Evolutionary conservation across 192 early-diverging fungal genomes (phyloP), one percentile per base, ranked within the genome.

Genomic region (Lunasporangiospora selenospora): DNA sequence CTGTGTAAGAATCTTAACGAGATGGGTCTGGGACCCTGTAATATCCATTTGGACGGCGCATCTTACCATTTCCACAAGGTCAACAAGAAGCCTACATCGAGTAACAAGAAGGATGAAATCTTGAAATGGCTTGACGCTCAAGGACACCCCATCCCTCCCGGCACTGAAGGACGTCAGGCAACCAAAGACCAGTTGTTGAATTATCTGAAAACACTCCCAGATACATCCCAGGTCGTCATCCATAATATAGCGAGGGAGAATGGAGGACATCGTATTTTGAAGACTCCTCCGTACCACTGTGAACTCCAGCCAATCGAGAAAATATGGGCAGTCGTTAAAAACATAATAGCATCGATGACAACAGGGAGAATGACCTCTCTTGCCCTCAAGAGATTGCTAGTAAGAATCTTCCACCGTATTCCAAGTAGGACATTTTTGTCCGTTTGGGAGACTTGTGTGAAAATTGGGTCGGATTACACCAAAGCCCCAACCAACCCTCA

Each of bases 231-330:
- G n/a, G 31, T 34, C 32, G 18, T 40, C 3, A 55, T 55, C 19
- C 29, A 42, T 27, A 21, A 6, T 11, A 57, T 57, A 23, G 54
- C 54, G 21, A 31, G 19, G n/a, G 6, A 48, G 34, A 29, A 48
- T 47, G 57, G 57, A 6, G 34, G 10, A 26, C 57, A 58, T 19
- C 10, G 16, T 11, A 48, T 48, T 7, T 24, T 23, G 16, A 46
- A 48, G 57, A 58, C 57, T 6, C 45, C 57, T n/a, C 45, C 45
- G 0, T 58, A 39, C 15, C 57, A 50, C 32, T 50, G 58, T 31
- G 58, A 61, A 42, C 38, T 50, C 0, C 58, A 42, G 13, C 47
- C 58, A 7, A 50, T 61, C 26, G 58, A 50, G 16, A 61, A 61
- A 38, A 26, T 61, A 12, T 60, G 45, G 46, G 46, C 13, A 1